phyloP scores from a whole-genome alignment of 176 grass and related monocot species.

The Phoenix roebelenii region DNA sequence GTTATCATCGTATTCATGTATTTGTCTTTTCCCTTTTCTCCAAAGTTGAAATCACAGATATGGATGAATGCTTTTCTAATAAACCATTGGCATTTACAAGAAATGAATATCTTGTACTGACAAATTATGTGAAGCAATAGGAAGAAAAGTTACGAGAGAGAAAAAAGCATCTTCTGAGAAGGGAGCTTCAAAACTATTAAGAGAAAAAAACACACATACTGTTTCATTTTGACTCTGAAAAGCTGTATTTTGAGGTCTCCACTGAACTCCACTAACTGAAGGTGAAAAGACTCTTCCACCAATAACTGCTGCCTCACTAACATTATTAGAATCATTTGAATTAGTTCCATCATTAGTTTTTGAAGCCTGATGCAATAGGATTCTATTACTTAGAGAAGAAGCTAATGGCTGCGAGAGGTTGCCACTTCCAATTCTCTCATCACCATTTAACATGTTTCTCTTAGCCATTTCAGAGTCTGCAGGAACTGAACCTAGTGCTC shows the following conservation, averaged over 20 bases:
- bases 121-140: too few relatives aligned
- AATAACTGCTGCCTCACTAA: conserved; percentile 41
- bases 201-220: conserved; percentile 31
- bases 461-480: conserved; percentile 41
- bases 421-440: conserved; percentile 37
- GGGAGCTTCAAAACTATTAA: too few relatives aligned
- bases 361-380: conserved; percentile 42
- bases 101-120: too few relatives aligned
- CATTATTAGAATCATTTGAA: conserved; percentile 37
- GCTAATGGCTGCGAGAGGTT: conserved; percentile 41
- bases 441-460: conserved; percentile 38
- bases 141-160: too few relatives aligned
- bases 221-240: conserved; percentile 81
- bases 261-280: conserved; percentile 64
- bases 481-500: conserved; percentile 37
- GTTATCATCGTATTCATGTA: too few relatives aligned
- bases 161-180: too few relatives aligned
- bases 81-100: too few relatives aligned
- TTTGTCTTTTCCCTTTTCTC: too few relatives aligned
- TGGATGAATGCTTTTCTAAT: too few relatives aligned
- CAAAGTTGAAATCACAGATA: too few relatives aligned
- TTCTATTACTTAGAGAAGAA: conserved; percentile 62
- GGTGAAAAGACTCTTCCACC: conserved; percentile 69
- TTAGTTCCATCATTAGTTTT: conserved; percentile 44
- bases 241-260: conserved; percentile 57